These are phyloP conservation scores for Gyrodon lividus DNA, from an alignment of 768 basidiomycete genomes.

Conservation along the genomic window DNA sequence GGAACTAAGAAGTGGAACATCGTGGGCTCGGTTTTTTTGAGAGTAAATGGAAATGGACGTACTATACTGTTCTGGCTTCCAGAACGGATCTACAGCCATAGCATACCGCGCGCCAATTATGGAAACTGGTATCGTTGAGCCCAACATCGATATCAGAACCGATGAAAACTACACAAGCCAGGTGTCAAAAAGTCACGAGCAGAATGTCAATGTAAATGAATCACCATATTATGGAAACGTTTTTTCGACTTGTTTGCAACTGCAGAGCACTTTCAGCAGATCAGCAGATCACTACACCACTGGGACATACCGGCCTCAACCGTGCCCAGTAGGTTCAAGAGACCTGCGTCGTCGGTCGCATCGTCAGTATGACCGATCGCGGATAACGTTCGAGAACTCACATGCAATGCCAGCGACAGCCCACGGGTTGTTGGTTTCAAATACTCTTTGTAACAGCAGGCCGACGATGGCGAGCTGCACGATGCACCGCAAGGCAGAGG, in stretches of 20 bases:
- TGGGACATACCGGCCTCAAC: constrained; percentile 62
- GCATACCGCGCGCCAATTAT: constrained; percentile 73
- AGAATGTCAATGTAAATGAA: neutral
- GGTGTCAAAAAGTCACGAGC: constrained; percentile 9
- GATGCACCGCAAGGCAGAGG: constrained; percentile 71
- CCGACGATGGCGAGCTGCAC: constrained; percentile 78
- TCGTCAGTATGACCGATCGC: neutral
- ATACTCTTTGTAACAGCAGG: constrained; percentile 66
- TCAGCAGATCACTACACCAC: neutral
- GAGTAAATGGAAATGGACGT: constrained; percentile 16
- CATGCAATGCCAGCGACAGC: constrained; percentile 71
- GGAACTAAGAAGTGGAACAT: constrained; percentile 50
- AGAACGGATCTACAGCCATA: constrained; percentile 76
- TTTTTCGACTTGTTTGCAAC: constrained; percentile 79
- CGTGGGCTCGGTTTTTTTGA: neutral
- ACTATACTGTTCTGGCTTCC: constrained; percentile 84
- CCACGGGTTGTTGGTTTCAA: constrained; percentile 73
- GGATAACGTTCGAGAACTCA: constrained; percentile 38
- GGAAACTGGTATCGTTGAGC: constrained; percentile 78
- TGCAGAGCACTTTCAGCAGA: constrained; percentile 22
- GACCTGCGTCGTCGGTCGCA: constrained; percentile 36
- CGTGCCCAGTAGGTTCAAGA: constrained; percentile 76
- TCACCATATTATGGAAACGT: constrained; percentile 73
- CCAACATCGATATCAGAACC: constrained; percentile 65
- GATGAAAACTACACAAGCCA: constrained; percentile 49